phyloP scores from a whole-genome alignment of 495 filamentous ascomycete species.

The Bryoglossum gracile region DNA sequence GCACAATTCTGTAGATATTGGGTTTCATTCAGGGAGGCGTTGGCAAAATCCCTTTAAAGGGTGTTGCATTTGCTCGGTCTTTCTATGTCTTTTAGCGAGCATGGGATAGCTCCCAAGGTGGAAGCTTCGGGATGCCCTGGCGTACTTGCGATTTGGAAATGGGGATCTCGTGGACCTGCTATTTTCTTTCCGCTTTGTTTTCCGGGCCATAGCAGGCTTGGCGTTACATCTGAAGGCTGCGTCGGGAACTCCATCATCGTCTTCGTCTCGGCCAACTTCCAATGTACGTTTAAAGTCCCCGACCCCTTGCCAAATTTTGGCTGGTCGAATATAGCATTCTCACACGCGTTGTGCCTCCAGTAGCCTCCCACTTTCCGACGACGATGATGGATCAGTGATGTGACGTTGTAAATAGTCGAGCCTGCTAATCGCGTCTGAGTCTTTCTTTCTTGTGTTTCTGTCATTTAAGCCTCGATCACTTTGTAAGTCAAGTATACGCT shows the following conservation, averaged over 20 bases:
- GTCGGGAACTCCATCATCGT: conserved; percentile 59
- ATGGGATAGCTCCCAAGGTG: conserved; percentile 31
- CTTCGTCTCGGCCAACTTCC: conserved; percentile 52
- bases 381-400: conserved; percentile 47
- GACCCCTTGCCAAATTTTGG: conserved; percentile 28
- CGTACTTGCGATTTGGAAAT: conserved; percentile 37
- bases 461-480: conserved; percentile 4
- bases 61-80: conserved; percentile 20
- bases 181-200: conserved; percentile 29
- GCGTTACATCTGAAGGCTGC: conserved; percentile 32
- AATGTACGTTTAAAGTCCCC: conserved; percentile 72
- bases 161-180: conserved; percentile 32
- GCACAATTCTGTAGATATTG: conserved; percentile 20
- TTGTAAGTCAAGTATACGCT: conserved; percentile 1
- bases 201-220: conserved; percentile 16
- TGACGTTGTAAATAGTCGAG: conserved; percentile 33
- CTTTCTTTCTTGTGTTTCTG: conserved; percentile 18
- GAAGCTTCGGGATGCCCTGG: conserved; percentile 33
- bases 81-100: conserved; percentile 31
- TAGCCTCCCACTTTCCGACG: conserved; percentile 36
- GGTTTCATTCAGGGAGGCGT: conserved; percentile 17
- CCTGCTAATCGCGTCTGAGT: conserved; percentile 1
- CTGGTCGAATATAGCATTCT: conserved; percentile 47
- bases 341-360: conserved; percentile 32
- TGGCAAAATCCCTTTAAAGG: conserved; percentile 18